Conservation (phyloP, 75 land plant species). For the Gnetum montanum region DNA sequence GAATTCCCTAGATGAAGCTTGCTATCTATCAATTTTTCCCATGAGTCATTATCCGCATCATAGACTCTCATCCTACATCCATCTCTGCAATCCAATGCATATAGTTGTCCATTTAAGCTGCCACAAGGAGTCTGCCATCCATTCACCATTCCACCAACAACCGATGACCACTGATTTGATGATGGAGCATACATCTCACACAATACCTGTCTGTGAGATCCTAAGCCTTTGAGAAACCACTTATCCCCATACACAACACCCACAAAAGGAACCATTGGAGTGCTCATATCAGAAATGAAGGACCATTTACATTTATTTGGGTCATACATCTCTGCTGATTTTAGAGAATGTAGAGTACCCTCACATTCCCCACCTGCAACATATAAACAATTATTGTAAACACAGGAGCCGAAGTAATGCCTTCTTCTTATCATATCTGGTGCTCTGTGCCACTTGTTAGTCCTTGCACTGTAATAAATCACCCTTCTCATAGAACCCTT, state of each 20-base stretch:
- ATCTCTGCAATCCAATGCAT: constrained; percentile 62
- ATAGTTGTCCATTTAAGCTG: constrained; percentile 50
- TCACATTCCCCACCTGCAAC: constrained; percentile 84
- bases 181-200: constrained; percentile 57
- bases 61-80: constrained; percentile 67
- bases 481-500: constrained; percentile 74
- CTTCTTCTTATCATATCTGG: constrained; percentile 72
- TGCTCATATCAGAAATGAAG: constrained; percentile 58
- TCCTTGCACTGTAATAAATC: constrained; percentile 67
- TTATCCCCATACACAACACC: constrained; percentile 69
- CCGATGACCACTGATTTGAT: constrained; percentile 46
- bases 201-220: constrained; percentile 47
- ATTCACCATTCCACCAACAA: constrained; percentile 46
- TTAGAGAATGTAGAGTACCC: constrained; percentile 37
- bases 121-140: constrained; percentile 64
- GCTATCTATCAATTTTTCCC: constrained; percentile 62
- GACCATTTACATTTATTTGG: constrained; percentile 69
- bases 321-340: constrained; percentile 76
- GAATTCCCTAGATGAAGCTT: constrained; percentile 64
- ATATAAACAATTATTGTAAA: constrained; percentile 71
- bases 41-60: constrained; percentile 50
- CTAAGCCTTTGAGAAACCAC: constrained; percentile 75
- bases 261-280: constrained; percentile 70
- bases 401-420: constrained; percentile 69
- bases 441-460: constrained; percentile 83